Evolutionary conservation across 352 stramenopile species (phyloP).

Genomic region (Hyaloperonospora arabidopsidis): DNA sequence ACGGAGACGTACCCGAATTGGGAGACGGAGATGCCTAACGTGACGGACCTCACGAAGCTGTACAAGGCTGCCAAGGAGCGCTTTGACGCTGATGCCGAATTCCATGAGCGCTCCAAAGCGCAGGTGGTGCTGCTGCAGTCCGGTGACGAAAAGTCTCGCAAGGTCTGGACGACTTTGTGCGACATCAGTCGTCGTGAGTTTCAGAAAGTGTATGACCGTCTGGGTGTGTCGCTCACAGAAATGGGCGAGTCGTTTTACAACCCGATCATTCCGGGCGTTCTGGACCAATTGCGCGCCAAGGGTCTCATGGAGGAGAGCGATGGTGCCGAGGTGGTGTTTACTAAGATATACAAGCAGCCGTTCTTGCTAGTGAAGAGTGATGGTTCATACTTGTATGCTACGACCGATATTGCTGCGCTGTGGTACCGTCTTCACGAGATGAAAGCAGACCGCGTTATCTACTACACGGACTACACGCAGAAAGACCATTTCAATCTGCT

Average conservation of each 20-base stretch:
- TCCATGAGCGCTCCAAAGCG: conserved; percentile 93
- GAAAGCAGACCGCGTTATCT: conserved; percentile 74
- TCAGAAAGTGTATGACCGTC: conserved; percentile 80
- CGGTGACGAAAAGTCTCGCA: conserved; percentile 72
- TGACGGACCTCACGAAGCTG: conserved; percentile 93
- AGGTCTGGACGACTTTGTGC: conserved; percentile 77
- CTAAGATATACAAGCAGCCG: conserved; percentile 83
- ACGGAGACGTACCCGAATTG: conserved; percentile 95
- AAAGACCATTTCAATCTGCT: conserved; percentile 84
- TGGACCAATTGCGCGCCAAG: conserved; percentile 85
- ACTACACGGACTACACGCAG: conserved; percentile 86
- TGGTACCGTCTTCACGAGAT: conserved; percentile 82
- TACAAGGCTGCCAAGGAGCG: conserved; percentile 90
- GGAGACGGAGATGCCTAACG: conserved; percentile 89
- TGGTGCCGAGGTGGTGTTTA: conserved; percentile 88
- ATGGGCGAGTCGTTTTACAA: conserved; percentile 87
- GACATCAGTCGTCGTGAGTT: conserved; percentile 81
- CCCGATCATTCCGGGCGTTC: conserved; percentile 73
- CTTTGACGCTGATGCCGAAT: conserved; percentile 94
- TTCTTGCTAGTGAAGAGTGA: conserved; percentile 84
- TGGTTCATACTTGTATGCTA: conserved; percentile 80
- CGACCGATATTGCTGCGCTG: conserved; percentile 78
- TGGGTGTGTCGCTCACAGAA: conserved; percentile 66
- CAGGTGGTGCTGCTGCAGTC: conserved; percentile 98
- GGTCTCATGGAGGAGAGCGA: conserved; percentile 87